Percentiles rank a stretch among this genome's conserved stretches.
phyloP scores from a whole-genome alignment of 176 grass and related monocot species.

The Panicum miliaceum region DNA sequence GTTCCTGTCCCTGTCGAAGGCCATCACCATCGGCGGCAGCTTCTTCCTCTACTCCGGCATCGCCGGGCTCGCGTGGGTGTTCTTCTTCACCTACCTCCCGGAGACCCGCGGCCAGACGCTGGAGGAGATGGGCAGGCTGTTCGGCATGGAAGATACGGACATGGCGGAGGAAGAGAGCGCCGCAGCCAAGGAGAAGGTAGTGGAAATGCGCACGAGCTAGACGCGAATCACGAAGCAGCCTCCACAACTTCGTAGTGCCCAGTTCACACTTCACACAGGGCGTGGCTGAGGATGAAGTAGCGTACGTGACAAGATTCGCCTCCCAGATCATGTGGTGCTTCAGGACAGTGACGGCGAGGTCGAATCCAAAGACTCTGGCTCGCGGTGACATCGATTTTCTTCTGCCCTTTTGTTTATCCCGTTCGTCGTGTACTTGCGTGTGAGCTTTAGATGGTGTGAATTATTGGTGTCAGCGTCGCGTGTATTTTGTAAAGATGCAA shows the following conservation, averaged over 20 bases:
- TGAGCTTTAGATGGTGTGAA: not conserved
- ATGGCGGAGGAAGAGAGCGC: not conserved
- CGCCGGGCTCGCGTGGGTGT: slow-evolving; percentile 40
- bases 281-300: slow-evolving; percentile 10
- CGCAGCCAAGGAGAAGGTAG: slow-evolving; percentile 2
- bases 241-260: not conserved
- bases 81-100: slow-evolving; percentile 60
- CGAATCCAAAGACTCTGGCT: not conserved
- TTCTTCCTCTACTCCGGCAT: slow-evolving; percentile 68
- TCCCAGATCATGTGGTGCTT: no score
- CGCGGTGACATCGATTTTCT: not conserved
- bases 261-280: not conserved
- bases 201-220: slow-evolving; percentile 36
- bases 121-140: slow-evolving; percentile 64
- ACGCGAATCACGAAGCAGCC: not conserved
- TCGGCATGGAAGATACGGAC: slow-evolving; percentile 39
- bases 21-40: slow-evolving; percentile 73
- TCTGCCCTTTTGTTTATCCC: not conserved
- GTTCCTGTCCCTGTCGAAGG: slow-evolving; percentile 69
- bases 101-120: slow-evolving; percentile 70
- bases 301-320: slow-evolving; percentile 11
- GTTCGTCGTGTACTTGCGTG: not conserved
- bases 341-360: not conserved
- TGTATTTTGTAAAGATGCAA: slow-evolving; percentile 1
- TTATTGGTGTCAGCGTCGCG: slow-evolving; percentile 7